Evolutionary conservation across 805 yeast species (phyloP), one percentile per base, ranked within the genome.

Genomic region (Schizosaccharomyces japonicus): DNA sequence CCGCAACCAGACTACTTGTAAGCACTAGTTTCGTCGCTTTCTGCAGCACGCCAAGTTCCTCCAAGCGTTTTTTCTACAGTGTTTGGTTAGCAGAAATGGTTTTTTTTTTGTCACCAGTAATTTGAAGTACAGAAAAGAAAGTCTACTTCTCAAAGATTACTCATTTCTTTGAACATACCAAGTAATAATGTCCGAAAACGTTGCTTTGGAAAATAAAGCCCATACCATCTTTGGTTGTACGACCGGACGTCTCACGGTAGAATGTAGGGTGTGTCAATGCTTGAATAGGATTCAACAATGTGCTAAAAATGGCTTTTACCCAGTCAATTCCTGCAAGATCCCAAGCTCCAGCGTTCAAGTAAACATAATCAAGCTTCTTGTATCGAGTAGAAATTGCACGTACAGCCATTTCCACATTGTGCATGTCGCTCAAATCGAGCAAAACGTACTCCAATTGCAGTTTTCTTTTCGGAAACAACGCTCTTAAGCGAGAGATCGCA

Each of bases 171-270:
- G 13, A 23, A 10, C 46, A 15, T 48, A 85, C 68, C 48, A 90
- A 64, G 60, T 76, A 90, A 64, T 80, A 85, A 2, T 96, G 96
- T 0, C 94, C 94, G 63, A 90, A 82, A n/a, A 87, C 94, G 58
- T 90, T 90, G 4, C 90, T 92, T 62, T 90, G 94, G 65, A 87
- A 90, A 3, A 84, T 83, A 28, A 80, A 64, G 1, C 96, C 95
- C 66, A 87, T 55, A 0, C 73, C 84, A 61, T 90, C 98, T 17
- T 57, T 59, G 1, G 94, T 73, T 56, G 71, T 74, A 25, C 77
- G 76, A 3, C 95, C 95, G 15, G 73, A 68, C 49, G 71, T 68
- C 66, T 90, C 96, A 33, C 79, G 69, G 61, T 87, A 84, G 63
- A 80, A 85, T 1, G 76, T 74, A 6, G 95, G 95, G 50, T 71